Evolutionary conservation across 1,139 yeast genomes (phyloP).

Genomic region (Taphrina wiesneri): DNA sequence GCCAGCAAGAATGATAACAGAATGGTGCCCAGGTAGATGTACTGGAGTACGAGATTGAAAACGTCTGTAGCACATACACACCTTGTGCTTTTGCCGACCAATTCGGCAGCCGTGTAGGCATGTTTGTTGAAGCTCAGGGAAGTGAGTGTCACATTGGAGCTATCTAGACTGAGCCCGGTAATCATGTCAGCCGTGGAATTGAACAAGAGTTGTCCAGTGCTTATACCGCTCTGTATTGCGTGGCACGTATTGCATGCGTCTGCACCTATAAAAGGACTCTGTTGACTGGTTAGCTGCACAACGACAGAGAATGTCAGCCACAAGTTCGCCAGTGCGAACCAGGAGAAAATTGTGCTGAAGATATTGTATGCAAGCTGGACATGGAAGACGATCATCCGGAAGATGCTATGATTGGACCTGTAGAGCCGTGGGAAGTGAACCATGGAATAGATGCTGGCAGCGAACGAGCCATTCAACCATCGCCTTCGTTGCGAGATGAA

Average conservation of each 20-base stretch:
- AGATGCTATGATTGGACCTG: conserved; percentile 70
- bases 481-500: conserved; percentile 95
- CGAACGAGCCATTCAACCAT: conserved; percentile 98
- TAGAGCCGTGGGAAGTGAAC: conserved; percentile 72
- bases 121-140: not conserved
- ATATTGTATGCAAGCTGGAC: conserved; percentile 78
- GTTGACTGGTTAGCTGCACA: conserved; percentile 50
- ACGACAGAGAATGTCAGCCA: conserved; percentile 69
- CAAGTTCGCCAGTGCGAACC: conserved; percentile 81
- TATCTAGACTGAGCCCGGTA: not conserved
- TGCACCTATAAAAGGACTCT: conserved; percentile 45
- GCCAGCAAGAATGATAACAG: conserved; percentile 50
- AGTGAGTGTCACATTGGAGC: not conserved
- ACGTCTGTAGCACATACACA: conserved; percentile 29
- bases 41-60: conserved; percentile 47
- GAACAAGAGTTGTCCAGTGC: conserved; percentile 7
- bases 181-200: not conserved
- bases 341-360: conserved; percentile 64
- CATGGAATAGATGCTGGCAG: conserved; percentile 85
- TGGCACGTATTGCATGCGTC: conserved; percentile 41
- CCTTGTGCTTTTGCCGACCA: conserved; percentile 32
- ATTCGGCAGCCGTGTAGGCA: conserved; percentile 7
- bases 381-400: conserved; percentile 70
- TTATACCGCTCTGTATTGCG: conserved; percentile 44
- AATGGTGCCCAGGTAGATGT: conserved; percentile 46